Evolutionary conservation across 2,329 filamentous ascomycete species (phyloP).

Genomic region (Neophaeococcomyces aloes): DNA sequence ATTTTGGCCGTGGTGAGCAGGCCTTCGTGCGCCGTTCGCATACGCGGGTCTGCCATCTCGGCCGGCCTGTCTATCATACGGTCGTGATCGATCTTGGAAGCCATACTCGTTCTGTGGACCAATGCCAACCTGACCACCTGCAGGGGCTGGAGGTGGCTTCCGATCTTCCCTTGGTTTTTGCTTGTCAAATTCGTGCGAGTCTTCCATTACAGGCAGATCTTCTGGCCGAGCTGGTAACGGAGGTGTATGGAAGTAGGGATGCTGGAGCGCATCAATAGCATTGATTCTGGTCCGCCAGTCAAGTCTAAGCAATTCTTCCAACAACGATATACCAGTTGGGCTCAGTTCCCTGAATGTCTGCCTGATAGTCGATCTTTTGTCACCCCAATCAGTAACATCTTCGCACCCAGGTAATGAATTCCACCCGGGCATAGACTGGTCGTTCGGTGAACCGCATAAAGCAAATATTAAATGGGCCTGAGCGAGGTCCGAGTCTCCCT

Average conservation of each 20-base stretch:
- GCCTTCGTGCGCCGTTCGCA: constrained; percentile 21
- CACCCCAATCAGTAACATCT: constrained; percentile 52
- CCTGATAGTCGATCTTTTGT: constrained; percentile 54
- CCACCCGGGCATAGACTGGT: constrained; percentile 90
- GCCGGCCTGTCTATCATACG: constrained; percentile 27
- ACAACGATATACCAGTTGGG: constrained; percentile 62
- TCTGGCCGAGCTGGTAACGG: constrained; percentile 72
- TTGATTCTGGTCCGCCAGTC: constrained; percentile 87
- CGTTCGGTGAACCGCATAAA: constrained; percentile 77
- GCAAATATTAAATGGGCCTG: constrained; percentile 93
- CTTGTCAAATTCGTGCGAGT: constrained; percentile 92
- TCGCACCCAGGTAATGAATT: constrained; percentile 71
- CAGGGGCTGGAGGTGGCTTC: constrained; percentile 74
- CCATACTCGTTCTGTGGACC: constrained; percentile 51
- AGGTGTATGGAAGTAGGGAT: constrained; percentile 74
- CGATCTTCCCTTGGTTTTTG: constrained; percentile 82
- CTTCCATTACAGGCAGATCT: constrained; percentile 83
- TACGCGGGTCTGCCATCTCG: constrained; percentile 27
- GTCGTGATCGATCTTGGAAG: constrained; percentile 24
- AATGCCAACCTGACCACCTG: constrained; percentile 79
- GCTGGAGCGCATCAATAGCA: constrained; percentile 82
- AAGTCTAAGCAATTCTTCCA: constrained; percentile 72
- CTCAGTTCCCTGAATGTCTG: constrained; percentile 66
- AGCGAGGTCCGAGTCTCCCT: constrained; percentile 77
- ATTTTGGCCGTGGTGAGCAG: constrained; percentile 11